Evolutionary conservation across 371 early-diverging fungal species (phyloP).

Genomic region (Actinomortierella wolfii): DNA sequence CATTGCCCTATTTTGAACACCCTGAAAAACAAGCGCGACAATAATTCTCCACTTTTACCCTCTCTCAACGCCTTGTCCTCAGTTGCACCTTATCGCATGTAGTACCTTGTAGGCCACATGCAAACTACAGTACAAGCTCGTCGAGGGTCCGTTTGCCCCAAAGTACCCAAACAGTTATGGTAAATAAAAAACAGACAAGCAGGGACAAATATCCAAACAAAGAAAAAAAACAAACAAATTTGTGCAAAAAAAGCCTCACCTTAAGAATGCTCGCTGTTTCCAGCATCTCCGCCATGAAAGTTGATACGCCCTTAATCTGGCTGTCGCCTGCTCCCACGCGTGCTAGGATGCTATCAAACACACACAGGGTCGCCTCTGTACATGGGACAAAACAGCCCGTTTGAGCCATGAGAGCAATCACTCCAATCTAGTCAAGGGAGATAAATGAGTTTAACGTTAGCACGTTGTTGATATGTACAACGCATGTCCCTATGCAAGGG

Average conservation of each 20-base stretch:
- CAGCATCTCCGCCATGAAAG: conserved; percentile 99
- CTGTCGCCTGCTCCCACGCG: conserved; percentile 98
- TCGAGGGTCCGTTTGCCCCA: neutral
- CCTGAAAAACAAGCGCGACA: too few relatives aligned
- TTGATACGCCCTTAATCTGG: conserved; percentile 92
- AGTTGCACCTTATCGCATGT: too few relatives aligned
- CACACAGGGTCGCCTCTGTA: conserved; percentile 72
- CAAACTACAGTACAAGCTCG: neutral
- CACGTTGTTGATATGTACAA: too few relatives aligned
- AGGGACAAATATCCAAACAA: neutral
- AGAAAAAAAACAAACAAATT: neutral
- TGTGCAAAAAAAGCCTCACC: conserved; percentile 44
- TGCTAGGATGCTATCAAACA: conserved; percentile 94
- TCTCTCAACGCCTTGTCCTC: too few relatives aligned
- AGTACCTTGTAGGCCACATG: too few relatives aligned
- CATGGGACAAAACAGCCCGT: conserved; percentile 98
- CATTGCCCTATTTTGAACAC: too few relatives aligned
- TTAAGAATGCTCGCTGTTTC: conserved; percentile 95
- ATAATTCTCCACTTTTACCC: too few relatives aligned
- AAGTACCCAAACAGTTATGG: too few relatives aligned
- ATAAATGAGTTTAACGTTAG: conserved; percentile 15
- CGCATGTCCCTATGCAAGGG: too few relatives aligned
- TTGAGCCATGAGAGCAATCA: conserved; percentile 96
- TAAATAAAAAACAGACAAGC: neutral
- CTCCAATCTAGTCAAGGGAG: conserved; percentile 66